A percentile compares a stretch with the other conserved stretches of the same genome.
These are phyloP conservation scores for Plicaturopsis crispa DNA, from an alignment of 768 basidiomycete species.

Conservation along the genomic window DNA sequence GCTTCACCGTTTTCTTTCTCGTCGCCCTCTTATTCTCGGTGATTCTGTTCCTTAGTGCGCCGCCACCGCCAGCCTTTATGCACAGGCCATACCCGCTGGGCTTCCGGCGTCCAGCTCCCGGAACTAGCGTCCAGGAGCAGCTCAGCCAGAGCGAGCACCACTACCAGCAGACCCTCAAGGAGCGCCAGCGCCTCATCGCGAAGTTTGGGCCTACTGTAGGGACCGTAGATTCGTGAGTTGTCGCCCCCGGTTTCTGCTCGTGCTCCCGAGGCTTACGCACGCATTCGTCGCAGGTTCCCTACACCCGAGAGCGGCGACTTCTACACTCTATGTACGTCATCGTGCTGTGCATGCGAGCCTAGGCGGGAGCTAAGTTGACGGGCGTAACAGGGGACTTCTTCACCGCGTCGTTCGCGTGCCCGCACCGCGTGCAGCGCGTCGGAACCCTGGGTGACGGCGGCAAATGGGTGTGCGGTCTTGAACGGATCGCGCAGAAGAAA, in stretches of 20 bases:
- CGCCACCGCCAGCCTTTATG: not conserved
- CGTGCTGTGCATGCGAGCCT: not conserved
- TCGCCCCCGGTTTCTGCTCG: too few species aligned
- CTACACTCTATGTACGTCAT: not conserved
- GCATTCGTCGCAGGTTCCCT: not conserved
- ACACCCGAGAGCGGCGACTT: not conserved
- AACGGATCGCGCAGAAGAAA: conserved; percentile 41
- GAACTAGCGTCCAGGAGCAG: not conserved
- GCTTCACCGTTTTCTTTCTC: not conserved
- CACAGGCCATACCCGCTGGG: not conserved
- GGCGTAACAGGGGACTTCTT: conserved; percentile 42
- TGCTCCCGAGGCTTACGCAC: too few species aligned
- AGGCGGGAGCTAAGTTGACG: too few species aligned
- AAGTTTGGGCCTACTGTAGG: conserved; percentile 7
- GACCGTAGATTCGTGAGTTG: too few species aligned
- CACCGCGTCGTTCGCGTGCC: conserved; percentile 44
- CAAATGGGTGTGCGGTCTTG: conserved; percentile 64
- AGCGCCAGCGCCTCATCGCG: conserved; percentile 5
- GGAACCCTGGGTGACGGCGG: conserved; percentile 59
- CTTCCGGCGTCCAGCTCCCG: not conserved
- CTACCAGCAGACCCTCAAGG: conserved; percentile 4
- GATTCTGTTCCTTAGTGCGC: not conserved
- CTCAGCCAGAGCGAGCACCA: not conserved
- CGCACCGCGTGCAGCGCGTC: conserved; percentile 39
- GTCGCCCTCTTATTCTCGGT: not conserved